Evolutionary conservation across 2,329 filamentous ascomycete genomes (phyloP).

Genomic region (Blumeriella jaapii): DNA sequence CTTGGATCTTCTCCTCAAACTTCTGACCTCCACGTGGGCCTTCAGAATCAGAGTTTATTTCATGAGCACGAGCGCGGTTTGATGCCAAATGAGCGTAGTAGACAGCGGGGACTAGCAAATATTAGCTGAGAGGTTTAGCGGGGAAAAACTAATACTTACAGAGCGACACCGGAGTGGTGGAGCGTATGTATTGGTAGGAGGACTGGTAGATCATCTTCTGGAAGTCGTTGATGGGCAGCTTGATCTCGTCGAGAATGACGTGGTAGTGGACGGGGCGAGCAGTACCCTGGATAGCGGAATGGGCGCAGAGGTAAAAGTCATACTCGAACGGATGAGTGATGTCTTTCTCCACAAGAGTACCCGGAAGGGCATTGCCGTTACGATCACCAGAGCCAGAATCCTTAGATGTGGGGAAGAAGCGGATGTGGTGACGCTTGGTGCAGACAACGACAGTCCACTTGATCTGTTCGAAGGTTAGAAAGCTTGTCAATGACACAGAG

Average conservation of each 20-base stretch:
- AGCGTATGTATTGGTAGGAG: slow-evolving; percentile 85
- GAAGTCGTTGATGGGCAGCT: slow-evolving; percentile 54
- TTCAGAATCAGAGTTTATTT: slow-evolving; percentile 37
- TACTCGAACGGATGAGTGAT: slow-evolving; percentile 64
- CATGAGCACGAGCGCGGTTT: slow-evolving; percentile 66
- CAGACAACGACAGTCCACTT: slow-evolving; percentile 81
- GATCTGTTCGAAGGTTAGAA: slow-evolving; percentile 10
- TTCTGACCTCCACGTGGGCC: slow-evolving; percentile 35
- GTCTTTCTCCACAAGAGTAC: slow-evolving; percentile 77
- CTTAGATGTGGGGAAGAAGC: slow-evolving; percentile 66
- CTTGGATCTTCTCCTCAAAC: slow-evolving; percentile 23
- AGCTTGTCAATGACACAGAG: neutral
- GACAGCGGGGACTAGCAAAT: slow-evolving; percentile 53
- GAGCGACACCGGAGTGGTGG: slow-evolving; percentile 77
- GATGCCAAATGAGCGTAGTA: slow-evolving; percentile 94
- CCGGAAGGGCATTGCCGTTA: slow-evolving; percentile 74
- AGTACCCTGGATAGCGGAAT: slow-evolving; percentile 84
- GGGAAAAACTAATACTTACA: slow-evolving; percentile 17
- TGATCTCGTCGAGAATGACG: slow-evolving; percentile 72
- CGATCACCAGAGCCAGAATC: slow-evolving; percentile 46
- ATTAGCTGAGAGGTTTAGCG: neutral
- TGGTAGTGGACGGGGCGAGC: slow-evolving; percentile 88
- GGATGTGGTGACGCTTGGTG: slow-evolving; percentile 88
- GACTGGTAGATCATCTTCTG: slow-evolving; percentile 91
- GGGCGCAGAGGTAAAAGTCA: slow-evolving; percentile 43